Conservation (phyloP, 306 rosid species). For the Rosa lucieae region DNA sequence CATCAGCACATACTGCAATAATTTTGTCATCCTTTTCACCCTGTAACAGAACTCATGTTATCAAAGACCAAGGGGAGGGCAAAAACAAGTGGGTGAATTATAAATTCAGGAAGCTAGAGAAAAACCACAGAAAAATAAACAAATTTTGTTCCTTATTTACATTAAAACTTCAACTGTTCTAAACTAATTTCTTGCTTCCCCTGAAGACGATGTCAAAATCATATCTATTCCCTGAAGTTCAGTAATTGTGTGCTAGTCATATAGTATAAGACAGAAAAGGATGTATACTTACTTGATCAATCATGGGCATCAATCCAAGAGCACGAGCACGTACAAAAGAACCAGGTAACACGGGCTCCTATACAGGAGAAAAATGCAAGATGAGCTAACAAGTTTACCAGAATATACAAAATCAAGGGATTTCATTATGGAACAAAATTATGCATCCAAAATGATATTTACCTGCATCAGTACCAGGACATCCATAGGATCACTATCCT, state of each 20-base stretch:
- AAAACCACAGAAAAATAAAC: not conserved
- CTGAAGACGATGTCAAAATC: not conserved
- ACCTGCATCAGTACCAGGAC: slow-evolving; percentile 97
- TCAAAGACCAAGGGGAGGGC: not conserved
- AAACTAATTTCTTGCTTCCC: not conserved
- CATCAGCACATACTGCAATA: slow-evolving; percentile 98
- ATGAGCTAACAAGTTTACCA: slow-evolving; percentile 7
- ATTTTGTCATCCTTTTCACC: slow-evolving; percentile 99
- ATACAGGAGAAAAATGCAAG: slow-evolving; percentile 11
- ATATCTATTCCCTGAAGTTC: not conserved
- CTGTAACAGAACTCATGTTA: slow-evolving; percentile 42
- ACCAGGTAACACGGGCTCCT: slow-evolving; percentile 94
- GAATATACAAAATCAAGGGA: not conserved
- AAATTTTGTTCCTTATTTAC: not conserved
- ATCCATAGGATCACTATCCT: slow-evolving; percentile 98
- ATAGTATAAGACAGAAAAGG: not conserved
- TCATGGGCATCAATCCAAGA: slow-evolving; percentile 97
- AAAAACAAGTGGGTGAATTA: not conserved
- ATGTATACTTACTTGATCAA: slow-evolving; percentile 72
- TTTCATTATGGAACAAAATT: slow-evolving; percentile 13
- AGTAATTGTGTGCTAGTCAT: not conserved
- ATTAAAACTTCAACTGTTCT: not conserved
- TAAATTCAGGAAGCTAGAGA: not conserved
- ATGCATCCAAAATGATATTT: slow-evolving; percentile 25
- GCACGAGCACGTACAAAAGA: slow-evolving; percentile 99